These are phyloP conservation scores for Ganoderma lucidum DNA, from an alignment of 1,284 basidiomycete genomes.

Conservation along the genomic window DNA sequence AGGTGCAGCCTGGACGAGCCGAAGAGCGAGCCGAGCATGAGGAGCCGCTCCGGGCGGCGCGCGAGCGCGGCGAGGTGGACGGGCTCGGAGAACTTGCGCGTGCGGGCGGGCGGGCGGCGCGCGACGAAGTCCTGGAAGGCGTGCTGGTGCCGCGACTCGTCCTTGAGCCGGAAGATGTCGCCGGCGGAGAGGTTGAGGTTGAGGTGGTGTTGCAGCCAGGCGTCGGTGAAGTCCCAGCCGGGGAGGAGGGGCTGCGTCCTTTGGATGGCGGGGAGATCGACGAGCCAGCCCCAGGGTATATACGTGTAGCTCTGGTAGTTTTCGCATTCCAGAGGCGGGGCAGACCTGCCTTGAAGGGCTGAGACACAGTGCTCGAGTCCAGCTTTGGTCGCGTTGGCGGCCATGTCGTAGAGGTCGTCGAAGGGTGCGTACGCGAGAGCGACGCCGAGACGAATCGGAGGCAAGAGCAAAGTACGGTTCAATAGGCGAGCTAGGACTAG, in stretches of 20 bases:
- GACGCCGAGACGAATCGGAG: slow-evolving; percentile 71
- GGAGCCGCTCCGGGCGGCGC: slow-evolving; percentile 50
- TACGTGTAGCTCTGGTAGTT: slow-evolving; percentile 66
- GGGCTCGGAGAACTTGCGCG: slow-evolving; percentile 49
- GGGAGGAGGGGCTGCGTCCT: slow-evolving; percentile 50
- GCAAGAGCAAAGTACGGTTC: slow-evolving; percentile 79
- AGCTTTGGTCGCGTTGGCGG: slow-evolving; percentile 58
- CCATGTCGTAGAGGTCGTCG: slow-evolving; percentile 57
- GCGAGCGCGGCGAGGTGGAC: slow-evolving; percentile 55
- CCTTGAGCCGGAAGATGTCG: slow-evolving; percentile 59
- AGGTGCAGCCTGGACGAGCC: slow-evolving; percentile 72
- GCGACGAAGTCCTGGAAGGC: slow-evolving; percentile 64
- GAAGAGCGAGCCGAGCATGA: slow-evolving; percentile 75
- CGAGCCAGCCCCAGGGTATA: slow-evolving; percentile 74
- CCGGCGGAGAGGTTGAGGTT: slow-evolving; percentile 46
- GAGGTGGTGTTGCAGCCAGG: slow-evolving; percentile 55
- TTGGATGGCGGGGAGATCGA: slow-evolving; percentile 54
- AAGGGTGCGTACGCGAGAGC: slow-evolving; percentile 71
- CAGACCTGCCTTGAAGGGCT: slow-evolving; percentile 38
- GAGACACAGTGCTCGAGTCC: slow-evolving; percentile 60
- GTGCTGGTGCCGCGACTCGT: slow-evolving; percentile 67
- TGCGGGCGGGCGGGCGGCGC: slow-evolving; percentile 22
- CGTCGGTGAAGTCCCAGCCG: slow-evolving; percentile 55
- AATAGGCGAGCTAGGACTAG: slow-evolving; percentile 71
- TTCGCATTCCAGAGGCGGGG: slow-evolving; percentile 61